These are phyloP conservation scores for Vitrella brassicaformis DNA, from an alignment of 73 alveolate species.

Conservation along the genomic window DNA sequence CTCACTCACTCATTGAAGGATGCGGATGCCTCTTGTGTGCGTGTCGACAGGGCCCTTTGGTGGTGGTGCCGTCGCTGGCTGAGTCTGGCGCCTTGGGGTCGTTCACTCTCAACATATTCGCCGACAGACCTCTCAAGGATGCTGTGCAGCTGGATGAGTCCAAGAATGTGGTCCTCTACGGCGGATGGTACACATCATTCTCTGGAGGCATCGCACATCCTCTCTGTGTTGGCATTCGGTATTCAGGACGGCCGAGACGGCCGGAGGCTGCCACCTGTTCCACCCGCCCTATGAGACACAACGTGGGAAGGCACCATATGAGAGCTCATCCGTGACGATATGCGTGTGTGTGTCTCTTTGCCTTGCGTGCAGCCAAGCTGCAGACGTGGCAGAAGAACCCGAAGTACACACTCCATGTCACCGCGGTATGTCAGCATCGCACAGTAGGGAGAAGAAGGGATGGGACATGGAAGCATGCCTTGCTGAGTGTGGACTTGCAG, in stretches of 20 bases:
- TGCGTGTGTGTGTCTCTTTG: neutral
- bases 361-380: neutral
- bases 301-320: conserved; percentile 13
- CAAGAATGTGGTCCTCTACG: conserved; percentile 39
- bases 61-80: conserved; percentile 41
- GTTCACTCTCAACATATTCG: conserved; percentile 43
- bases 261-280: conserved; percentile 58
- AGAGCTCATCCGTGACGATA: neutral
- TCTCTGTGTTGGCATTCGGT: too few relatives aligned
- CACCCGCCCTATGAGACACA: conserved; percentile 41
- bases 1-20: too few relatives aligned
- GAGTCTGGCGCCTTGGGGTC: conserved; percentile 34
- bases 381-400: conserved; percentile 49
- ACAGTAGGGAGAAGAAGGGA: too few relatives aligned
- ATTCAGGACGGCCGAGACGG: conserved; percentile 33
- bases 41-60: conserved; percentile 56
- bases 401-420: conserved; percentile 35
- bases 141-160: conserved; percentile 43
- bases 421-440: conserved; percentile 19
- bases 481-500: too few relatives aligned
- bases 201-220: too few relatives aligned
- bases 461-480: too few relatives aligned
- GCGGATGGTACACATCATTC: too few relatives aligned
- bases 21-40: too few relatives aligned
- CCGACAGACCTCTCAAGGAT: conserved; percentile 38